phyloP scores from a whole-genome alignment of 179 eudicot species.

The Kewa caespitosa region DNA sequence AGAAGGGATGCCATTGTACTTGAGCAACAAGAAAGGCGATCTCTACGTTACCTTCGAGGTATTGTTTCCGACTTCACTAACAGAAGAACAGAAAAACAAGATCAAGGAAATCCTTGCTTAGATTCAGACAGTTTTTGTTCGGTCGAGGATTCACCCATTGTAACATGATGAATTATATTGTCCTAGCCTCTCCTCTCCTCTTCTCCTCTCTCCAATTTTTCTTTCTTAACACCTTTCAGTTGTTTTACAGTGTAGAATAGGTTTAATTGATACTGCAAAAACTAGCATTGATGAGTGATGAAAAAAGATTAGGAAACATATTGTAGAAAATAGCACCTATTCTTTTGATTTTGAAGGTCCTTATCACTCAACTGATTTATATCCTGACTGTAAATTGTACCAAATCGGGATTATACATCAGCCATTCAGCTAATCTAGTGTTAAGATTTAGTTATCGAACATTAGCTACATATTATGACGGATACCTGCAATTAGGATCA shows the following conservation, averaged over 20 bases:
- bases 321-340: background rate
- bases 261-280: slow-evolving; percentile 16
- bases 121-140: slow-evolving; percentile 11
- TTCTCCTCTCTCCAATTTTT: background rate
- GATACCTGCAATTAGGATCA: no score
- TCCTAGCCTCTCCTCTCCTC: background rate
- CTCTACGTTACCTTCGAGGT: slow-evolving; percentile 80
- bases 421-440: no score
- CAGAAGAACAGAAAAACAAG: slow-evolving; percentile 82
- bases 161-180: slow-evolving; percentile 20
- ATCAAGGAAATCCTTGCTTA: slow-evolving; percentile 69
- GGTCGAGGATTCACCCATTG: slow-evolving; percentile 4
- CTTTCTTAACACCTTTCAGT: background rate
- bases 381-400: no score
- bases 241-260: slow-evolving; percentile 7
- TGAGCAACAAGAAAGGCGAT: slow-evolving; percentile 85
- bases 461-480: no score
- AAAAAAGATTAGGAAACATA: slow-evolving; percentile 11
- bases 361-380: background rate
- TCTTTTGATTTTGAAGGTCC: background rate
- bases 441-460: no score
- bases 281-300: slow-evolving; percentile 9
- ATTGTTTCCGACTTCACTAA: slow-evolving; percentile 80
- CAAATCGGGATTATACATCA: no score
- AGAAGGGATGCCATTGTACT: slow-evolving; percentile 90